These are phyloP conservation scores for Suillus americanus DNA, from an alignment of 768 basidiomycete species.

Conservation along the genomic window DNA sequence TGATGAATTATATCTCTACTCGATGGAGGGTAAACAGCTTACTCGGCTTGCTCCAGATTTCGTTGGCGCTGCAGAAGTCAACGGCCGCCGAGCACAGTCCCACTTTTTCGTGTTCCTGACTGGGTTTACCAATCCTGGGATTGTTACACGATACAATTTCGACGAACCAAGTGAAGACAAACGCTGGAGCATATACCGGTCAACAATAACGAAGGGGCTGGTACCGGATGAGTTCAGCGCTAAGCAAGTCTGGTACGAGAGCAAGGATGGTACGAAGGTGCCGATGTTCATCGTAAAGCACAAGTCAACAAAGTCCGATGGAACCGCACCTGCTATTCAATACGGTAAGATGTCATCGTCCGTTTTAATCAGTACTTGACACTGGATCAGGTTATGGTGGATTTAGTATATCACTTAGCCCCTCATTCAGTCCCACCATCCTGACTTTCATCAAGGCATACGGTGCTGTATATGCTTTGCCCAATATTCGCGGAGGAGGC, in stretches of 20 bases:
- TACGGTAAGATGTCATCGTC: conserved; percentile 49
- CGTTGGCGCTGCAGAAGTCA: conserved; percentile 62
- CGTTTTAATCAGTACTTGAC: neutral
- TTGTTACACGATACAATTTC: conserved; percentile 65
- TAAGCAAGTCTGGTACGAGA: conserved; percentile 77
- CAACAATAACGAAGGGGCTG: conserved; percentile 59
- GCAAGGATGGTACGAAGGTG: conserved; percentile 76
- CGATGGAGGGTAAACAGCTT: conserved; percentile 50
- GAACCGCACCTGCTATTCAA: conserved; percentile 74
- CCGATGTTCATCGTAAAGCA: conserved; percentile 87
- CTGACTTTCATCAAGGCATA: conserved; percentile 75
- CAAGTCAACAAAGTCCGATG: conserved; percentile 66
- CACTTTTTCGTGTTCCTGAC: conserved; percentile 65
- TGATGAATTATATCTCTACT: conserved; percentile 76
- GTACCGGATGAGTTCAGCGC: conserved; percentile 66
- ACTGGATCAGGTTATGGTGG: conserved; percentile 69
- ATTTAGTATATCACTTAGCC: conserved; percentile 68
- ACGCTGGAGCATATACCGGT: conserved; percentile 58
- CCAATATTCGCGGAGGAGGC: conserved; percentile 65
- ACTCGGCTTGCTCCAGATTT: conserved; percentile 61
- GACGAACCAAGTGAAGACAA: conserved; percentile 36
- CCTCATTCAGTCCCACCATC: conserved; percentile 68
- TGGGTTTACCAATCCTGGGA: conserved; percentile 73
- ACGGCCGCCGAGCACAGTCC: conserved; percentile 48
- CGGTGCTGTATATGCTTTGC: conserved; percentile 60